Conservation (phyloP, 2,329 filamentous ascomycete species). For the Penicillium paneum region DNA sequence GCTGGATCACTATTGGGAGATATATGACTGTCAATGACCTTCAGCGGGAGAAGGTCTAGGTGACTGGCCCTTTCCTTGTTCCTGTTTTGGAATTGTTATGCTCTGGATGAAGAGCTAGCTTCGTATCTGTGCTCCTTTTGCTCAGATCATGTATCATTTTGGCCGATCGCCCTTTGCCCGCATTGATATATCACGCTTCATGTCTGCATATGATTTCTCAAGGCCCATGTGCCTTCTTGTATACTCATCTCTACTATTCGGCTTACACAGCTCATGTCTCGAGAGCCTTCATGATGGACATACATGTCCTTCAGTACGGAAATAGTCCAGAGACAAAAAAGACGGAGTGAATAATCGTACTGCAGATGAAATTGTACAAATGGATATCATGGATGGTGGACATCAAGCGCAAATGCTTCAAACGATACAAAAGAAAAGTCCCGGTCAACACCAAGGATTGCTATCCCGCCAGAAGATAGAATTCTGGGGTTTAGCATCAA, state of each 20-base stretch:
- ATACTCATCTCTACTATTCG: neutral
- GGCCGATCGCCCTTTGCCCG: neutral
- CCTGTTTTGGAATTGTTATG: neutral
- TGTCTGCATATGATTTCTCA: neutral
- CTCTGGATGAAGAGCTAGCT: neutral
- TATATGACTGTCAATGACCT: slow-evolving; percentile 97
- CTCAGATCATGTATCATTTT: neutral
- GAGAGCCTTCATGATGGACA: neutral
- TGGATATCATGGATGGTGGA: neutral
- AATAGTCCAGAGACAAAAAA: neutral
- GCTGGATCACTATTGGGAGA: slow-evolving; percentile 84
- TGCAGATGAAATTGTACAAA: neutral
- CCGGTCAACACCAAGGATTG: slow-evolving; percentile 10
- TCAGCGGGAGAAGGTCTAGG: slow-evolving; percentile 53
- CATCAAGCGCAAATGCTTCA: neutral
- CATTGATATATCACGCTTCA: neutral
- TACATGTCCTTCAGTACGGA: neutral
- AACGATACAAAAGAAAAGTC: neutral
- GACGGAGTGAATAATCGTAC: neutral
- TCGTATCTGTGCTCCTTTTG: neutral
- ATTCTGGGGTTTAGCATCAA: slow-evolving; percentile 8
- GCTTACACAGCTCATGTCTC: neutral
- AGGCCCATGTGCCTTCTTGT: neutral
- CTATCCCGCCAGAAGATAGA: slow-evolving; percentile 13
- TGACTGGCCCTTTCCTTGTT: neutral